phyloP scores from a whole-genome alignment of 495 filamentous ascomycete genomes.

The Xylaria telfairii region DNA sequence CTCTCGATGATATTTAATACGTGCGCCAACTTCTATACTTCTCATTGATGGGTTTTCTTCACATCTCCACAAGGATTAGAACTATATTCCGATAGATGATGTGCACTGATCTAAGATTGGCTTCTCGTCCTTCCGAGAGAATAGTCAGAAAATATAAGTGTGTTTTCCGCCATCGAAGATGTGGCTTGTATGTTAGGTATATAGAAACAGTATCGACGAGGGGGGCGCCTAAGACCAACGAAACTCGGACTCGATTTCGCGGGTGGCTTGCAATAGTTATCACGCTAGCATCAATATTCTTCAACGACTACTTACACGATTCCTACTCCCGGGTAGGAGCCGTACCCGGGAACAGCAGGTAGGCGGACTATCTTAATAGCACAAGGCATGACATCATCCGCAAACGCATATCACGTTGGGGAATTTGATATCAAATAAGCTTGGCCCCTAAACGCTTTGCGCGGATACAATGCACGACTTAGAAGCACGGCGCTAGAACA shows the following conservation, averaged over 20 bases:
- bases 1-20: not conserved
- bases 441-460: not conserved
- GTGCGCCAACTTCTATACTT: not conserved
- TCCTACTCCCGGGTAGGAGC: not conserved
- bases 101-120: not conserved
- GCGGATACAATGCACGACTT: not conserved
- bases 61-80: not conserved
- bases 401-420: not conserved
- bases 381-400: not conserved
- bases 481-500: constrained; percentile 2
- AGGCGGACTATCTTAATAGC: too few relatives aligned
- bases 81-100: not conserved
- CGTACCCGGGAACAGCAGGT: not conserved
- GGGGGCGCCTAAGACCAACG: not conserved
- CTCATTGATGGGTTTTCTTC: not conserved
- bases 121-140: not conserved
- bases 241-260: not conserved
- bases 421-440: not conserved
- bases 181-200: not conserved
- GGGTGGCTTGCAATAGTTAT: not conserved
- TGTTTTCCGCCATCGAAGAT: not conserved
- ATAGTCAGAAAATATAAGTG: not conserved
- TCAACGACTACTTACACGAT: not conserved
- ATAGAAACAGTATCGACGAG: too few relatives aligned
- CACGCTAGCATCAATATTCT: not conserved